A percentile compares a stretch with the other conserved stretches of the same genome.
These are phyloP conservation scores for Fomitopsis betulina DNA, from an alignment of 1,284 basidiomycete species.

Conservation along the genomic window DNA sequence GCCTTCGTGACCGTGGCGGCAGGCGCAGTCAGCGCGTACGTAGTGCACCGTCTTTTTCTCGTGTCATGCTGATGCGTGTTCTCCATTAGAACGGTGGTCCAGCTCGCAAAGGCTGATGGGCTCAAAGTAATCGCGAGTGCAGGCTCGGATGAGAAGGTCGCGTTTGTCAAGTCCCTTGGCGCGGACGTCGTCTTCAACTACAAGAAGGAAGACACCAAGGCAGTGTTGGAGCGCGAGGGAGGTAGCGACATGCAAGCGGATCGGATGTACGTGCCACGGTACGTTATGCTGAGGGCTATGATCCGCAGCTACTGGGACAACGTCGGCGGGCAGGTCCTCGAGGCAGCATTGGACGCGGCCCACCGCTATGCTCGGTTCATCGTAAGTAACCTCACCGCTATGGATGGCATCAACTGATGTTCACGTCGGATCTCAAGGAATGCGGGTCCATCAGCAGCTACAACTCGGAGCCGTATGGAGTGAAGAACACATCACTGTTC, in stretches of 20 bases:
- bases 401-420: too few relatives aligned
- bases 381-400: conserved; percentile 38
- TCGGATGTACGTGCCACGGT: too few relatives aligned
- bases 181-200: conserved; percentile 76
- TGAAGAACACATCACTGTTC: conserved; percentile 32
- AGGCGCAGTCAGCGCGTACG: background rate
- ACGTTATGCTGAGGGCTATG: too few relatives aligned
- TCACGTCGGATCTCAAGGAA: too few relatives aligned
- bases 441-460: conserved; percentile 29
- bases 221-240: conserved; percentile 55
- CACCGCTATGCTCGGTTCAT: conserved; percentile 50
- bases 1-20: background rate
- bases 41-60: too few relatives aligned
- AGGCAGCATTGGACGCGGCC: conserved; percentile 49
- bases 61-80: too few relatives aligned
- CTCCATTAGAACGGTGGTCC: conserved; percentile 20
- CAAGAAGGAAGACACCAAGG: conserved; percentile 48
- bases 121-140: conserved; percentile 72
- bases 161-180: conserved; percentile 58
- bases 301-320: conserved; percentile 47
- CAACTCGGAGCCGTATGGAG: conserved; percentile 20
- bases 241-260: conserved; percentile 53
- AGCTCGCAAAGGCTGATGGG: conserved; percentile 62
- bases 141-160: conserved; percentile 66
- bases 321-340: conserved; percentile 66